Evolutionary conservation across 306 rosid species (phyloP).

Genomic region (Dryas alaskensis): DNA sequence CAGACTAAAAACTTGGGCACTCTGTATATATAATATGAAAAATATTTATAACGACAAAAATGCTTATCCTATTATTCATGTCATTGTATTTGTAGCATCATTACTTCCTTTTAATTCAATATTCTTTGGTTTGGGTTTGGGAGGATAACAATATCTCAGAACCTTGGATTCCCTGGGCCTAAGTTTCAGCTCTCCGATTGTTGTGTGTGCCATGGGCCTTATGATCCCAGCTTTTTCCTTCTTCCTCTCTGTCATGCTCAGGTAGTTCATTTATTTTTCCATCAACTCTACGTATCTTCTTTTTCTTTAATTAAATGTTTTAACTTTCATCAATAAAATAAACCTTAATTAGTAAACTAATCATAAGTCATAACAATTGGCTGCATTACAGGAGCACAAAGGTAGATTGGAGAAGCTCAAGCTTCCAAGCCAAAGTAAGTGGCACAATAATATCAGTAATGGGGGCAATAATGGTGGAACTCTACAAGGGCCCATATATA

Average conservation of each 20-base stretch:
- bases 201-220: conserved; percentile 72
- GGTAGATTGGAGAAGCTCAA: conserved; percentile 40
- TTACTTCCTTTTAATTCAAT: background rate
- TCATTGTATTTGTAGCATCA: background rate
- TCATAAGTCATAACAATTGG: too few species aligned
- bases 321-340: background rate
- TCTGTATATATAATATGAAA: too few species aligned
- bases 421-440: conserved; percentile 41
- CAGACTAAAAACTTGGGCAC: too few species aligned
- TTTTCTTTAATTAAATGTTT: background rate
- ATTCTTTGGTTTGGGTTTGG: conserved; percentile 19
- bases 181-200: conserved; percentile 71
- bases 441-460: conserved; percentile 56
- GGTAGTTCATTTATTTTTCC: conserved; percentile 30
- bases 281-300: background rate
- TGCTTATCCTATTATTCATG: background rate
- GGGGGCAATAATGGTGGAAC: conserved; percentile 56
- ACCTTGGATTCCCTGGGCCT: conserved; percentile 58
- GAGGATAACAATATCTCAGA: conserved; percentile 68
- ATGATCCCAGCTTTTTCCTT: conserved; percentile 59
- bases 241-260: conserved; percentile 50
- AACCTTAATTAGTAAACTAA: too few species aligned
- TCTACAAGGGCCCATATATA: conserved; percentile 56
- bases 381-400: conserved; percentile 36
- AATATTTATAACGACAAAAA: too few species aligned